Evolutionary conservation across 2,329 filamentous ascomycete genomes (phyloP).

Genomic region (Graphiopsis chlorocephala): DNA sequence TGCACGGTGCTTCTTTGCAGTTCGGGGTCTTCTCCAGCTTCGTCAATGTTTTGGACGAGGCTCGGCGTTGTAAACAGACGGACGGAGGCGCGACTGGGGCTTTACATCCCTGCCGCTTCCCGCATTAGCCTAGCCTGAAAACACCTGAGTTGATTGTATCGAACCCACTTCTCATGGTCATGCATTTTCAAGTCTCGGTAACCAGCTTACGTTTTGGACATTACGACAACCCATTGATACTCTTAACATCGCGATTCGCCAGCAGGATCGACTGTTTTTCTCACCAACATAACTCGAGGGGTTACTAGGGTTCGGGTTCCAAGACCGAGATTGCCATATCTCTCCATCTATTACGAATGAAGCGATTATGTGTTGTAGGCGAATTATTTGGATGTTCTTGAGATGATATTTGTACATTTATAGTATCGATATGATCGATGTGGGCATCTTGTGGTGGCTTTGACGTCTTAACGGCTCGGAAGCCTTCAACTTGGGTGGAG

Average conservation of each 20-base stretch:
- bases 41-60: not conserved
- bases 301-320: not conserved
- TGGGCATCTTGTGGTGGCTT: not conserved
- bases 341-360: not conserved
- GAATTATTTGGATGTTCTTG: not conserved
- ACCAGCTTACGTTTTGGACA: not conserved
- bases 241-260: not conserved
- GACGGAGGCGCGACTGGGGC: not conserved
- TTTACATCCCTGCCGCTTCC: not conserved
- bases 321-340: not conserved
- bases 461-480: not conserved
- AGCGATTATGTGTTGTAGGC: not conserved
- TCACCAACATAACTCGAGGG: not conserved
- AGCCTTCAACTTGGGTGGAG: not conserved
- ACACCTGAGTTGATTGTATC: not conserved
- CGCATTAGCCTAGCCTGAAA: not conserved
- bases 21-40: not conserved
- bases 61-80: conserved; percentile 2
- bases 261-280: not conserved
- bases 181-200: not conserved
- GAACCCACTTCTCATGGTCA: not conserved
- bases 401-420: not conserved
- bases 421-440: not conserved
- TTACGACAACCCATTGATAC: not conserved
- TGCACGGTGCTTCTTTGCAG: not conserved